Evolutionary conservation across 345 rosid genomes (phyloP).

Genomic region (Camelina sativa): DNA sequence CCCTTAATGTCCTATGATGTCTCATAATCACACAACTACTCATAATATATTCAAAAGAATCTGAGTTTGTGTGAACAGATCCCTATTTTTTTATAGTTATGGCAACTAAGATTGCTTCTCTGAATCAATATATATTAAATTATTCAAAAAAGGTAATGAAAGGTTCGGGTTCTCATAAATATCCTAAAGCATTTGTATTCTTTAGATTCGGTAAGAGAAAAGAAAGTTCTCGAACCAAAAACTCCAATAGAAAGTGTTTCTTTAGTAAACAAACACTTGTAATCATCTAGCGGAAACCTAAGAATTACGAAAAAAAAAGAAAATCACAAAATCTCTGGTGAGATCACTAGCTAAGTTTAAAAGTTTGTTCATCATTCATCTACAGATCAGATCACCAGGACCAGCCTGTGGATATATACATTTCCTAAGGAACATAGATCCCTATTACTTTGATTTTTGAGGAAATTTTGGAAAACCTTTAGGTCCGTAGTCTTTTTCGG

Average conservation of each 20-base stretch:
- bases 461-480: not conserved
- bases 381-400: not conserved
- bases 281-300: not conserved
- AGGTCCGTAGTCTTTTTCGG: not conserved
- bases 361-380: not conserved
- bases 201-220: not conserved
- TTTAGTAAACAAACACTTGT: not conserved
- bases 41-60: no score
- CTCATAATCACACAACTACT: slow-evolving; percentile 16
- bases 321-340: not conserved
- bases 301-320: no score
- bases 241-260: not conserved
- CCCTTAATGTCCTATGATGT: not conserved
- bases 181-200: slow-evolving; percentile 13
- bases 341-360: not conserved
- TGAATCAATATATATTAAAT: not conserved
- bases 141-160: slow-evolving; percentile 11
- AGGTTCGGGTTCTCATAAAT: slow-evolving; percentile 20
- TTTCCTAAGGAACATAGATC: no score
- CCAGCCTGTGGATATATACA: not conserved
- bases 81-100: not conserved
- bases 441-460: not conserved
- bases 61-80: no score
- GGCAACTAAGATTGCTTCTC: not conserved
- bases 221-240: not conserved